phyloP scores from a whole-genome alignment of 352 stramenopile genomes.

The Phytophthora citricola region DNA sequence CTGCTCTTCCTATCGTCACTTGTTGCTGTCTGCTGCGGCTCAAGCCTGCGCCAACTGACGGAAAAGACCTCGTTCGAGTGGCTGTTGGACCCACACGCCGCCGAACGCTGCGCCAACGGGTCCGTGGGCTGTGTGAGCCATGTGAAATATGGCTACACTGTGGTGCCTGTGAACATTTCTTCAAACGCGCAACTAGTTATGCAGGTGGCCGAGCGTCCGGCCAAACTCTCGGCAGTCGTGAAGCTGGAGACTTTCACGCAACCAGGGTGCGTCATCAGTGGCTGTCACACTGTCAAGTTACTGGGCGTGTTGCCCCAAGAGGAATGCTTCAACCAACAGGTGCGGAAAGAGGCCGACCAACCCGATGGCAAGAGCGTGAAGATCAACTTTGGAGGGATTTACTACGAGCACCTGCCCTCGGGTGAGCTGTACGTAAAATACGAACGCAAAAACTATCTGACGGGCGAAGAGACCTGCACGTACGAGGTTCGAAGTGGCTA shows the following conservation, averaged over 20 bases:
- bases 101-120: conserved; percentile 40
- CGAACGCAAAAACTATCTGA: conserved; percentile 61
- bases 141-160: conserved; percentile 59
- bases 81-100: conserved; percentile 49
- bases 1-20: conserved; percentile 15
- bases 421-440: conserved; percentile 67
- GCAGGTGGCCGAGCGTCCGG: conserved; percentile 46
- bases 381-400: conserved; percentile 65
- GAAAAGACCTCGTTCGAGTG: conserved; percentile 44
- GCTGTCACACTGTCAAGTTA: conserved; percentile 38
- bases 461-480: conserved; percentile 47
- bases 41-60: conserved; percentile 8
- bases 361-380: conserved; percentile 42
- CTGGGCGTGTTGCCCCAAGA: conserved; percentile 49
- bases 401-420: conserved; percentile 60
- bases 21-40: not conserved
- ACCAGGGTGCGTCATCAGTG: conserved; percentile 54
- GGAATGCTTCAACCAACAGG: conserved; percentile 55
- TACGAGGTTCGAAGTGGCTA: conserved; percentile 59
- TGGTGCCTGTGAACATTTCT: conserved; percentile 50
- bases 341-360: conserved; percentile 41
- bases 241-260: conserved; percentile 57
- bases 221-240: conserved; percentile 45
- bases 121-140: conserved; percentile 50
- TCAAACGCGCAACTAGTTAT: conserved; percentile 41